Base-by-base conservation (phyloP, 2,329 filamentous ascomycete genomes). In the Paecilomyces variotii region DNA sequence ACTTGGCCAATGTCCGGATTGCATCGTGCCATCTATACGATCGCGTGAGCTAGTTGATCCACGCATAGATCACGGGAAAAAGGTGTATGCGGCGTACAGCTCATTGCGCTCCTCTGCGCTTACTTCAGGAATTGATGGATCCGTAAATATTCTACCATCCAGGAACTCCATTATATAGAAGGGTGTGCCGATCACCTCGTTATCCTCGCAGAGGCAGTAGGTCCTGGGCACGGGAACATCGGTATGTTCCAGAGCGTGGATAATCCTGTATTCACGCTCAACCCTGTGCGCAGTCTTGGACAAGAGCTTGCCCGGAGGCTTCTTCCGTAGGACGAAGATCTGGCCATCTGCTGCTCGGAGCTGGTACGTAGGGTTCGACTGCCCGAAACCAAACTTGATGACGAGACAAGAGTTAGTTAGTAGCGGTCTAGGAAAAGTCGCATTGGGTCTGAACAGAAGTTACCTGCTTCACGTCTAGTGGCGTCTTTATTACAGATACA, bases 91-190 rank as follows among this genome's bases (percentile, higher is more conserved):
- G 10, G 72, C 79, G 58, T 73, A 87, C 86, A 97, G 88, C 67
- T 84, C 84, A 32, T 78, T 84, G 60, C 93, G 83, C 65, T 96
- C 87, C 49, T 80, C 80, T 0, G 88, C 75, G 27, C 81, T 81
- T 11, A 91, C 84, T 11, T 80, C 87, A 1, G 91, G 92, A 71
- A 97, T 87, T 32, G 87, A 80, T 51, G 91, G 88, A 74, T 97
- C 91, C 69, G 93, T 90, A 70, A 97, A 90, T 76, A 97, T 96
- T 68, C 94, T 87, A 24, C 94, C 94, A 70, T 96, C 89, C 61
- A 97, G 81, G 72, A 94, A 97, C 72, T 91, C 87, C 94, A 99
- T 97, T 70, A 97, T 87, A 78, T 99, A 97, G 75, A 97, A 99
- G 4, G 91, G 84, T 6, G 92, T 97, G 58, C 92, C 94, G 62